Percentiles rank a stretch among this genome's conserved stretches.
These are phyloP conservation scores for Chlorella variabilis DNA, from an alignment of 163 green algal species.

Conservation along the genomic window DNA sequence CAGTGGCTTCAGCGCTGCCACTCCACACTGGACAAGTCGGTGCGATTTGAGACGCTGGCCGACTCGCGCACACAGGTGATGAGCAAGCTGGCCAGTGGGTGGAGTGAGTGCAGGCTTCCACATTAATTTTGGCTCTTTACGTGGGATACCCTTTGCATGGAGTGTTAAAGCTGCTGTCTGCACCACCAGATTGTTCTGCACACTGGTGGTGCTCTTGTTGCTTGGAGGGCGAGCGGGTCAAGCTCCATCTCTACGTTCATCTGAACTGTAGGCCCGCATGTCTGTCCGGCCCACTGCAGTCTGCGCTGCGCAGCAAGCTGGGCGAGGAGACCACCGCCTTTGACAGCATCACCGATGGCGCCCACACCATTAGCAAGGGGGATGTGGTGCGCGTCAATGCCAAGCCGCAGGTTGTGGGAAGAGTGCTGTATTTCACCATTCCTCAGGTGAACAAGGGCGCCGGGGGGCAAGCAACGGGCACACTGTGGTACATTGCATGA, in stretches of 20 bases:
- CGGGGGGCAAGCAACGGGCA: background rate
- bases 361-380: constrained; percentile 46
- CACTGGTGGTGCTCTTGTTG: no score
- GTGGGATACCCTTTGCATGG: no score
- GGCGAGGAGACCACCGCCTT: constrained; percentile 74
- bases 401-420: constrained; percentile 64
- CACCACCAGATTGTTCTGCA: no score
- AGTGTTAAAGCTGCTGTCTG: no score
- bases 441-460: constrained; percentile 16
- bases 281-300: no score
- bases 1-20: constrained; percentile 80
- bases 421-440: constrained; percentile 67
- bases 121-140: no score
- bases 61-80: constrained; percentile 58
- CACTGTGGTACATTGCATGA: no score
- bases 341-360: constrained; percentile 58
- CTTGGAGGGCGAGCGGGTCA: no score
- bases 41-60: constrained; percentile 63
- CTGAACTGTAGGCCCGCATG: no score
- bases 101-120: no score
- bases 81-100: no score
- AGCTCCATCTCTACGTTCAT: no score
- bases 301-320: constrained; percentile 47
- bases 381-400: constrained; percentile 68
- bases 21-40: constrained; percentile 68